These are phyloP conservation scores for Coemansia sp. DNA, from an alignment of 192 early-diverging fungal species.

Conservation along the genomic window DNA sequence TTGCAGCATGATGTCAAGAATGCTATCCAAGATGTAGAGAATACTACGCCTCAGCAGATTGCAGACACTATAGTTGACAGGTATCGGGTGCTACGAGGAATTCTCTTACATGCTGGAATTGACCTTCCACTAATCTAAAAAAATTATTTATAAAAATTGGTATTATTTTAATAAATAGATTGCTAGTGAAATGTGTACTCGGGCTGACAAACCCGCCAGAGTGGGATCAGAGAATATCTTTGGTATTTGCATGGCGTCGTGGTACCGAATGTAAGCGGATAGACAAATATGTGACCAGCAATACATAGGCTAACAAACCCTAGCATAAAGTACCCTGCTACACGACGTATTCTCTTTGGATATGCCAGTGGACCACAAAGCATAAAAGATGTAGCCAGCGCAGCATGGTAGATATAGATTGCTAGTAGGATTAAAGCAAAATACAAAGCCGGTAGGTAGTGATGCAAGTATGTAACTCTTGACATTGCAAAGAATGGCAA, in stretches of 20 bases:
- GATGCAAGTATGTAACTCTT: slow-evolving; percentile 74
- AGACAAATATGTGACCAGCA: slow-evolving; percentile 5
- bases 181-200: slow-evolving; percentile 10
- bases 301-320: not conserved
- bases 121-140: slow-evolving; percentile 22
- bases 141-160: not conserved
- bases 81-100: slow-evolving; percentile 27
- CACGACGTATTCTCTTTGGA: not conserved
- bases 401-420: slow-evolving; percentile 13
- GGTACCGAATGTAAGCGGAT: slow-evolving; percentile 34
- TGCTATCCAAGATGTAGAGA: slow-evolving; percentile 14
- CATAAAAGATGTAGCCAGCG: not conserved
- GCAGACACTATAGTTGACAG: slow-evolving; percentile 29
- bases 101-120: slow-evolving; percentile 26
- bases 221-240: slow-evolving; percentile 5
- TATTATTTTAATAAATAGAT: slow-evolving; percentile 5
- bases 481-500: slow-evolving; percentile 69
- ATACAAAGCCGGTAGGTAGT: slow-evolving; percentile 73
- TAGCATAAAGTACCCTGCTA: not conserved
- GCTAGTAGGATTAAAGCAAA: slow-evolving; percentile 64
- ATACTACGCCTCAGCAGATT: slow-evolving; percentile 14
- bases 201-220: slow-evolving; percentile 13
- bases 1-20: slow-evolving; percentile 29
- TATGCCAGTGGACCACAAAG: not conserved
- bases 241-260: slow-evolving; percentile 10